phyloP scores from a whole-genome alignment of 208 protist genomes.

The Spongospora subterranea region DNA sequence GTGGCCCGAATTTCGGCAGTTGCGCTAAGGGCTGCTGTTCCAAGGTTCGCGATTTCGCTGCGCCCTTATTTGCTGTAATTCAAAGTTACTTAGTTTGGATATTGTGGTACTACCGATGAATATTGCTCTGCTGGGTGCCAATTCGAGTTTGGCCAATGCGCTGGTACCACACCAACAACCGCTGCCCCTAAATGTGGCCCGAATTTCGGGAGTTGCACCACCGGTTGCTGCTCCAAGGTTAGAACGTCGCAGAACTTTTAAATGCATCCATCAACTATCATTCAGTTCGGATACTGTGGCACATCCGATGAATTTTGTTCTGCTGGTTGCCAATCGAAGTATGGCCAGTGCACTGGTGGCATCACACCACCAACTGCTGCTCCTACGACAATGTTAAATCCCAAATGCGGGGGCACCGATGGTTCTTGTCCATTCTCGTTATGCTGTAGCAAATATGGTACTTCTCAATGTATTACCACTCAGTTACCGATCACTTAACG shows the following conservation, averaged over 20 bases:
- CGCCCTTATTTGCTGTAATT: not conserved
- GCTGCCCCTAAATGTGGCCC: too few relatives aligned
- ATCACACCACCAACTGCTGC: not conserved
- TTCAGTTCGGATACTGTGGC: slow-evolving; percentile 21
- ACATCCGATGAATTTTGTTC: not conserved
- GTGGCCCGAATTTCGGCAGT: not conserved
- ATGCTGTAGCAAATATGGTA: not conserved
- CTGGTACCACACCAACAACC: too few relatives aligned
- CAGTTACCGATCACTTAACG: not conserved
- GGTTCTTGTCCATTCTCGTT: not conserved
- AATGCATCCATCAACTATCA: not conserved
- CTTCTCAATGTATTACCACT: not conserved
- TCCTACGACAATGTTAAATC: not conserved
- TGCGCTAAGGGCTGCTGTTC: slow-evolving; percentile 12
- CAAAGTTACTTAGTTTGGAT: not conserved
- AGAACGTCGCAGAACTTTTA: not conserved
- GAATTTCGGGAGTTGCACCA: not conserved
- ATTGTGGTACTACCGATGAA: not conserved
- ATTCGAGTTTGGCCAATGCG: not conserved
- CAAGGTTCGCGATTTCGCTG: not conserved
- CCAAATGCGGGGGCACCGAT: not conserved
- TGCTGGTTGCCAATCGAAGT: not conserved
- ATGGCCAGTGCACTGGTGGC: not conserved
- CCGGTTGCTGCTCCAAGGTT: slow-evolving; percentile 22
- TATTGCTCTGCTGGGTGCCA: not conserved